These are phyloP conservation scores for Thyridium curvatum DNA, from an alignment of 2,329 filamentous ascomycete species.

Conservation along the genomic window DNA sequence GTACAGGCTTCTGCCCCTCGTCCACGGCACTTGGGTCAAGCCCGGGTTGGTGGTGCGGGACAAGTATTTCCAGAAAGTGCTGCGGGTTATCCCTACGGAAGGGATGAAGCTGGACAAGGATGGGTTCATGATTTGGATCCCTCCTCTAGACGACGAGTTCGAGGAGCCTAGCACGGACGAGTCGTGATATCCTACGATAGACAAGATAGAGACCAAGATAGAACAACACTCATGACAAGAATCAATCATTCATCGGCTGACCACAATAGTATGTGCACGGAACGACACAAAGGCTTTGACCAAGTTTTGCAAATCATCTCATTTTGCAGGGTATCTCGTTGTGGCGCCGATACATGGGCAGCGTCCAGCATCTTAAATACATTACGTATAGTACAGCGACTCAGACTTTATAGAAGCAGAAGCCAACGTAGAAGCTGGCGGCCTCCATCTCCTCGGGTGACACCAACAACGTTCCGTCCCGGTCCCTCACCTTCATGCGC, in stretches of 20 bases:
- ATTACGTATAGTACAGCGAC: no score
- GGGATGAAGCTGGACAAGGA: constrained; percentile 67
- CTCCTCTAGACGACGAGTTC: constrained; percentile 28
- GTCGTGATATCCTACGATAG: constrained; percentile 3
- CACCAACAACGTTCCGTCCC: constrained; percentile 62
- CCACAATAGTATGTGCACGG: no score
- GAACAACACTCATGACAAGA: no score
- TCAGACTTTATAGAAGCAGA: constrained; percentile 94
- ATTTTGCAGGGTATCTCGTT: no score
- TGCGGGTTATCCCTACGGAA: constrained; percentile 75
- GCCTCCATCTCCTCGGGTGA: constrained; percentile 88
- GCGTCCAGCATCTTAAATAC: no score
- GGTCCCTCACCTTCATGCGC: constrained; percentile 86
- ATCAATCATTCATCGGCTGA: no score
- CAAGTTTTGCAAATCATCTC: no score
- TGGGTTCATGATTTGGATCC: constrained; percentile 57
- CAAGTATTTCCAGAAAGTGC: constrained; percentile 86
- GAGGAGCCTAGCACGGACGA: constrained; percentile 11
- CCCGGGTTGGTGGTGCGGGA: constrained; percentile 75
- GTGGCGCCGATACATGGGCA: no score
- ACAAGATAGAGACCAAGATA: no score
- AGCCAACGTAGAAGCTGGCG: constrained; percentile 84
- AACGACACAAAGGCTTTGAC: no score
- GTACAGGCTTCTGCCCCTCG: constrained; percentile 67
- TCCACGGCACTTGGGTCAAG: constrained; percentile 59